Percentiles rank a stretch among this genome's conserved stretches.
phyloP scores from a whole-genome alignment of 2,329 filamentous ascomycete species.

The Monilinia polystroma region DNA sequence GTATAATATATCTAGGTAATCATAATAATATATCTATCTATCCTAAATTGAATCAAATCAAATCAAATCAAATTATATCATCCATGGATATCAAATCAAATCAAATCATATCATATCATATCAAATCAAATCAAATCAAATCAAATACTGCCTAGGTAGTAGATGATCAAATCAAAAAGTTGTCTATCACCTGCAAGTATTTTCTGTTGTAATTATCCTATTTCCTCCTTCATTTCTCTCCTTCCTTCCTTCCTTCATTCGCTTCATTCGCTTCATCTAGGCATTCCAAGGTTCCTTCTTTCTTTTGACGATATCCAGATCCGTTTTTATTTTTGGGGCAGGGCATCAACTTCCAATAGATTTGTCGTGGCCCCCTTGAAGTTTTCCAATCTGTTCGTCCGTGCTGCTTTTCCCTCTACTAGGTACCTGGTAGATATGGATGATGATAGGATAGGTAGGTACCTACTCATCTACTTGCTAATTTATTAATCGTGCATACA shows the following conservation, averaged over 20 bases:
- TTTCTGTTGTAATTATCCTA: too few species aligned
- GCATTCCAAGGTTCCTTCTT: not conserved
- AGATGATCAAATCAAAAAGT: not conserved
- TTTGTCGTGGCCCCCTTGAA: slow-evolving; percentile 8
- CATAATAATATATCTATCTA: not conserved
- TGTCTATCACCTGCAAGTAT: not conserved
- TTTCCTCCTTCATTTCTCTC: not conserved
- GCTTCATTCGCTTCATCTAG: not conserved
- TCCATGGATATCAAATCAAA: not conserved
- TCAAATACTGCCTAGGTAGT: too few species aligned
- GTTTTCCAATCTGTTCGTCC: slow-evolving; percentile 14
- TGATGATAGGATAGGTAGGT: too few species aligned
- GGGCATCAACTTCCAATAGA: slow-evolving; percentile 16
- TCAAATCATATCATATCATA: not conserved
- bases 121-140: too few species aligned
- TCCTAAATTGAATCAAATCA: not conserved
- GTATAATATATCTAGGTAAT: too few species aligned
- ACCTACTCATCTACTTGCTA: too few species aligned
- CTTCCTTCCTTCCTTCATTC: too few species aligned
- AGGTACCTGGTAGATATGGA: not conserved
- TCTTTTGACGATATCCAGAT: slow-evolving; percentile 9
- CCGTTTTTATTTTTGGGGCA: not conserved
- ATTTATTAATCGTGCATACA: too few species aligned
- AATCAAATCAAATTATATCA: not conserved
- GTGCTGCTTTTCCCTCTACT: slow-evolving; percentile 5